Conservation (phyloP, 2,329 filamentous ascomycete genomes). For the Colletotrichum musicola region DNA sequence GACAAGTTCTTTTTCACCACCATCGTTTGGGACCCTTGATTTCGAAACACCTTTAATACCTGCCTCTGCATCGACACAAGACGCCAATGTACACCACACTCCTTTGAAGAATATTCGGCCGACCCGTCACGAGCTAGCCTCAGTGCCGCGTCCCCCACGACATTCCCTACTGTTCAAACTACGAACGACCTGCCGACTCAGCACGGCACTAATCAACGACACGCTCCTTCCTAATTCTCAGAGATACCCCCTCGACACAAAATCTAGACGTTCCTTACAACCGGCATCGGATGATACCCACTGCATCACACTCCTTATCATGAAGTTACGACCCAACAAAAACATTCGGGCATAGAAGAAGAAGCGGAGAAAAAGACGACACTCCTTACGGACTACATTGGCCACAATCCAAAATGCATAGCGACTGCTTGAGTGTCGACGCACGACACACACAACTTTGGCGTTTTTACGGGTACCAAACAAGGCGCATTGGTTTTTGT, state of each 20-base stretch:
- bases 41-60: slow-evolving; percentile 44
- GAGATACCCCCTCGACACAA: slow-evolving; percentile 46
- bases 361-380: slow-evolving; percentile 28
- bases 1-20: slow-evolving; percentile 40
- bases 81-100: slow-evolving; percentile 52
- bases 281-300: slow-evolving; percentile 40
- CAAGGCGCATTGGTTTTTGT: not conserved
- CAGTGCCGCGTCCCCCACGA: slow-evolving; percentile 42
- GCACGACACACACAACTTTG: slow-evolving; percentile 29
- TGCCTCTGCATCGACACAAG: slow-evolving; percentile 45
- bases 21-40: slow-evolving; percentile 39
- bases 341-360: slow-evolving; percentile 32
- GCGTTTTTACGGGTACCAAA: slow-evolving; percentile 31
- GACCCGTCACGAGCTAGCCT: slow-evolving; percentile 43
- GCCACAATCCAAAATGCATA: slow-evolving; percentile 65
- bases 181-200: slow-evolving; percentile 24
- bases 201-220: slow-evolving; percentile 28
- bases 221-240: slow-evolving; percentile 50
- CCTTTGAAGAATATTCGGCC: slow-evolving; percentile 46
- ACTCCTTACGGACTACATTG: slow-evolving; percentile 39
- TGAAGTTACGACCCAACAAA: slow-evolving; percentile 48
- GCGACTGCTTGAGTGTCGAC: slow-evolving; percentile 59
- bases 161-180: slow-evolving; percentile 52
- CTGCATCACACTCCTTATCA: slow-evolving; percentile 53
- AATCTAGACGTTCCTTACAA: slow-evolving; percentile 38